Conservation (phyloP, 2,329 filamentous ascomycete genomes). For the Sclerotinia spermophila region DNA sequence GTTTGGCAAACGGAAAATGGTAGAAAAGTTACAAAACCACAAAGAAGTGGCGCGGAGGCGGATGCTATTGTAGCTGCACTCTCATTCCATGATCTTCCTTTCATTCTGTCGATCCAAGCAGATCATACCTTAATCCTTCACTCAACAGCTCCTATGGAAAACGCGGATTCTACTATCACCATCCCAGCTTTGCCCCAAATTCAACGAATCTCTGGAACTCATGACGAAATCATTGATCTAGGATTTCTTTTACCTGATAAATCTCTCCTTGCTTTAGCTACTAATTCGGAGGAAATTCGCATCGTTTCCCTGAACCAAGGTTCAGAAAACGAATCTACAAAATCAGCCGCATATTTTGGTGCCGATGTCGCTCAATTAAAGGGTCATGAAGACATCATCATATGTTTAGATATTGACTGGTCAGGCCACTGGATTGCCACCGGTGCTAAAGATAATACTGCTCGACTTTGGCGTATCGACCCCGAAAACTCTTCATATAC, state of each 20-base stretch:
- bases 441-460: conserved; percentile 94
- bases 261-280: conserved; percentile 83
- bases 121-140: conserved; percentile 86
- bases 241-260: conserved; percentile 78
- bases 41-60: conserved; percentile 56
- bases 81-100: conserved; percentile 60
- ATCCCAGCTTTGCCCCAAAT: conserved; percentile 43
- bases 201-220: conserved; percentile 86
- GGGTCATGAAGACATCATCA: conserved; percentile 93
- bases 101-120: conserved; percentile 77
- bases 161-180: conserved; percentile 37
- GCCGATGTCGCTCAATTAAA: conserved; percentile 82
- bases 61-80: conserved; percentile 71
- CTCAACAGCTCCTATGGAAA: conserved; percentile 46
- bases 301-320: conserved; percentile 66
- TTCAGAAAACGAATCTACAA: conserved; percentile 28
- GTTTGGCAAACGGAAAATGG: conserved; percentile 79
- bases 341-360: conserved; percentile 66
- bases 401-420: conserved; percentile 92
- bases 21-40: conserved; percentile 73
- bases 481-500: conserved; percentile 67
- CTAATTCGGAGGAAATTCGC: conserved; percentile 90
- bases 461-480: conserved; percentile 85
- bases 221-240: conserved; percentile 96
- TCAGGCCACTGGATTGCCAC: conserved; percentile 96